Evolutionary conservation across 495 filamentous ascomycete genomes (phyloP), one percentile per base, ranked within the genome.

Genomic region (Aspergillus biplanus): DNA sequence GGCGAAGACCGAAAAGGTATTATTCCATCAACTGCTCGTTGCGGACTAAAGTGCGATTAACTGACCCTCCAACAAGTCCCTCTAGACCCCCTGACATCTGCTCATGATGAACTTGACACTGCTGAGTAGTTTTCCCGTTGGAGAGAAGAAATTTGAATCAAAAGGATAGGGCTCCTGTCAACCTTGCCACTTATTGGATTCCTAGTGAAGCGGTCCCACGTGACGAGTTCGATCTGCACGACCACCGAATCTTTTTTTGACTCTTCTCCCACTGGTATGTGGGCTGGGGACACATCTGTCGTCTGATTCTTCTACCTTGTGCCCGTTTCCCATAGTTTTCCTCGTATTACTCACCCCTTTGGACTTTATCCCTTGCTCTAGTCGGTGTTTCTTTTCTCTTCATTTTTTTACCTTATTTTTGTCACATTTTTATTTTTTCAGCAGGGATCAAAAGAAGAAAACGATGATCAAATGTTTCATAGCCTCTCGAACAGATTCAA

Each of bases 91-190:
- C 89, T 92, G 53, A 85, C 89, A 61, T 89, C 93, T 57, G 89
- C 88, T 67, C 93, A 97, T 74, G 96, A 99, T 78, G 95, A 99
- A 74, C 85, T 99, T 70, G 95, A 99, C 76, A 93, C 93, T 75
- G 95, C 93, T 73, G 95, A 98, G 85, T 97, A 90, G 75, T 79
- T 68, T 44, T 64, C 65, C 70, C 21, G 21, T 27, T 27, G 21
- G 21, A 27, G 21, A 27, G 21, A 27, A 27, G 21, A 27, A 27
- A 27, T 27, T 69, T 61, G 58, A 59, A 58, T 52, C 27, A 56
- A 58, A 52, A 56, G 54, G 31, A 27, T 54, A 59, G 52, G 16
- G 44, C 32, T 6, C 37, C 15, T 47, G 42, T 12, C 47, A 21
- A 35, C 56, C 21, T 21, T 34, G 32, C 56, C 52, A 15, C 42